phyloP scores from a whole-genome alignment of 2,329 filamentous ascomycete genomes.

The Triangularia verruculosa region DNA sequence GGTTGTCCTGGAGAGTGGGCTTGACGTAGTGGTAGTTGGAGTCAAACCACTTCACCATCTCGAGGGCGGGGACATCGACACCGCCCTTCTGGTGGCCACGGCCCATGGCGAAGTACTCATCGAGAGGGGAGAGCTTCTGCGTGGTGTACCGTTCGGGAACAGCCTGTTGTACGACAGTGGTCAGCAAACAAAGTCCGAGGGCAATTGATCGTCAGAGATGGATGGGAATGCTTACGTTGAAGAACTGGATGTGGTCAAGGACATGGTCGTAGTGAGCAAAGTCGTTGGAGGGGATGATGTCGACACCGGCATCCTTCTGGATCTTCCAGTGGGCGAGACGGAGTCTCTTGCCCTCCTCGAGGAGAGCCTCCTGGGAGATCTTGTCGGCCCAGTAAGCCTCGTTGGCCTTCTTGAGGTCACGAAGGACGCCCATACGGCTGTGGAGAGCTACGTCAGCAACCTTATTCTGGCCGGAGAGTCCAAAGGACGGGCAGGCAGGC shows the following conservation, averaged over 20 bases:
- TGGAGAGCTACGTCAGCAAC: slow-evolving; percentile 41
- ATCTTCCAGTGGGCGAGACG: slow-evolving; percentile 98
- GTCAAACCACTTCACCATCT: slow-evolving; percentile 99
- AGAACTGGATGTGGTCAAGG: slow-evolving; percentile 96
- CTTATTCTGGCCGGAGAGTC: slow-evolving; percentile 65
- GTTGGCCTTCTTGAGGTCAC: slow-evolving; percentile 99
- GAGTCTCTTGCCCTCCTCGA: slow-evolving; percentile 94
- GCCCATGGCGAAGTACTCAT: slow-evolving; percentile 99
- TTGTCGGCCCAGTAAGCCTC: slow-evolving; percentile 97
- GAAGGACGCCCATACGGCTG: slow-evolving; percentile 87
- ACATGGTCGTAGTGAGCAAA: slow-evolving; percentile 99
- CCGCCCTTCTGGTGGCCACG: slow-evolving; percentile 95
- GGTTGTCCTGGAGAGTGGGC: slow-evolving; percentile 94
- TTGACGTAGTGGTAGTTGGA: slow-evolving; percentile 99
- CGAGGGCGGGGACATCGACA: slow-evolving; percentile 87
- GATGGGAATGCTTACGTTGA: slow-evolving; percentile 64
- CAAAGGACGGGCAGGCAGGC: not conserved
- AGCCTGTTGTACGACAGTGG: slow-evolving; percentile 52
- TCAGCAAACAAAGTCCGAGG: slow-evolving; percentile 7
- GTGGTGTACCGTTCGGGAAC: slow-evolving; percentile 91
- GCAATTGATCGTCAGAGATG: slow-evolving; percentile 13
- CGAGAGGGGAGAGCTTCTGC: slow-evolving; percentile 80
- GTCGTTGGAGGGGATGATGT: slow-evolving; percentile 98
- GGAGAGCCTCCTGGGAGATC: slow-evolving; percentile 84
- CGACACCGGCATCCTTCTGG: slow-evolving; percentile 96